phyloP scores from a whole-genome alignment of 306 rosid genomes.

The Vigna unguiculata region DNA sequence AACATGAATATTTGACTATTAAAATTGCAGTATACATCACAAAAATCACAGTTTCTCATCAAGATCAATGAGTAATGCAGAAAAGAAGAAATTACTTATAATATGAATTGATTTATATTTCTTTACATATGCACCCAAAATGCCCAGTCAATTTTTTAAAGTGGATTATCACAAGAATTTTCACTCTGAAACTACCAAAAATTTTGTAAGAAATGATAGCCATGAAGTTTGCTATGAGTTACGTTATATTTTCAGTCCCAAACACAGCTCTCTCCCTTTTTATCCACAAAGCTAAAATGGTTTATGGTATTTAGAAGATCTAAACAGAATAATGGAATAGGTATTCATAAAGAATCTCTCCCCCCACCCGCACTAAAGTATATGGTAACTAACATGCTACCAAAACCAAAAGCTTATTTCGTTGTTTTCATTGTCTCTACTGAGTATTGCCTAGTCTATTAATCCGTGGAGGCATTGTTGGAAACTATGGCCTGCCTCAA shows the following conservation, averaged over 20 bases:
- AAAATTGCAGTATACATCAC: constrained; percentile 2
- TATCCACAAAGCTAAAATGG: constrained; percentile 16
- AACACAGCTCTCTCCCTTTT: constrained; percentile 18
- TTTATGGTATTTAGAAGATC: constrained; percentile 4
- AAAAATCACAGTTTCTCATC: constrained; percentile 10
- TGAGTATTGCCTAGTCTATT: not conserved
- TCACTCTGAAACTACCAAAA: not conserved
- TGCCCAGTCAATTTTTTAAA: constrained; percentile 13
- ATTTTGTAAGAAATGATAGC: not conserved
- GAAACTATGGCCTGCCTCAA: not conserved
- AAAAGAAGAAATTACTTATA: not conserved
- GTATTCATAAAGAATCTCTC: constrained; percentile 20
- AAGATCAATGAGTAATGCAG: constrained; percentile 7
- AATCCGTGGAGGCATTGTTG: not conserved
- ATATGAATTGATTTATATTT: not conserved
- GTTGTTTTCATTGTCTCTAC: not conserved
- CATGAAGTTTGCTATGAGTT: constrained; percentile 28
- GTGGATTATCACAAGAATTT: constrained; percentile 14
- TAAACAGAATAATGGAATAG: not conserved
- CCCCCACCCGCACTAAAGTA: not conserved
- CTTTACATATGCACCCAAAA: not conserved
- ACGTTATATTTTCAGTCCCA: constrained; percentile 31
- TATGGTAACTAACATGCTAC: not conserved
- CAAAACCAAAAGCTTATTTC: not conserved
- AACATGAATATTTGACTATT: constrained; percentile 11